These are phyloP conservation scores for Albophoma yamanashiensis DNA, from an alignment of 2,329 filamentous ascomycete species.

Conservation along the genomic window DNA sequence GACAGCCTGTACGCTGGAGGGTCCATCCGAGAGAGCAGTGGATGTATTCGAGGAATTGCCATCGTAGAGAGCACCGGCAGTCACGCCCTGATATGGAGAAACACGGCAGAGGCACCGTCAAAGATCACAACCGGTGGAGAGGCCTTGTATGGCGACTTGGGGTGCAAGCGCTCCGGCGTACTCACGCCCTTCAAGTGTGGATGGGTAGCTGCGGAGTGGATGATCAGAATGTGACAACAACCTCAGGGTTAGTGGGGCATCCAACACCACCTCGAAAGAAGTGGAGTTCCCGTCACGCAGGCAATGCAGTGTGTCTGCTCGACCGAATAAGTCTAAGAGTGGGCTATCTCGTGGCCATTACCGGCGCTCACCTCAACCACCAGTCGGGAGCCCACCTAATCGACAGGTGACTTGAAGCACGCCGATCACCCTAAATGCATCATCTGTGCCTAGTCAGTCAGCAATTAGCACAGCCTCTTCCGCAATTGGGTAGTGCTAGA, in stretches of 20 bases:
- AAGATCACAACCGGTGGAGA: background rate
- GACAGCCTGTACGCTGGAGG: no score
- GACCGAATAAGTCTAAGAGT: no score
- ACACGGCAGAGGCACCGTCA: background rate
- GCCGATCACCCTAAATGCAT: background rate
- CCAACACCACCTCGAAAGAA: background rate
- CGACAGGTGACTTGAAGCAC: background rate
- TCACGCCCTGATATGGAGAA: background rate
- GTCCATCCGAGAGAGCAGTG: no score
- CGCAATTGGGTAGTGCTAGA: background rate
- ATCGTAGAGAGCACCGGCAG: no score
- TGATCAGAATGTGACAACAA: background rate
- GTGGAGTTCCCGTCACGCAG: background rate
- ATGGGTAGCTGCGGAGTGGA: background rate
- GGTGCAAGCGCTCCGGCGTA: background rate
- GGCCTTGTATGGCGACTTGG: no score
- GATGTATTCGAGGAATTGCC: no score
- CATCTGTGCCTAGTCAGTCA: background rate
- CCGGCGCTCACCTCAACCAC: background rate
- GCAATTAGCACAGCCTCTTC: background rate
- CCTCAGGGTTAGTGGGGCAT: background rate
- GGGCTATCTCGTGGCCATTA: background rate
- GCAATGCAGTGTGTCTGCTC: background rate
- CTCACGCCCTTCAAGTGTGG: background rate
- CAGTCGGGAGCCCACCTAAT: background rate